A percentile compares a stretch with the other conserved stretches of the same genome.
Conservation (phyloP, 441 rosid genomes). For the Macaranga tanarius region DNA sequence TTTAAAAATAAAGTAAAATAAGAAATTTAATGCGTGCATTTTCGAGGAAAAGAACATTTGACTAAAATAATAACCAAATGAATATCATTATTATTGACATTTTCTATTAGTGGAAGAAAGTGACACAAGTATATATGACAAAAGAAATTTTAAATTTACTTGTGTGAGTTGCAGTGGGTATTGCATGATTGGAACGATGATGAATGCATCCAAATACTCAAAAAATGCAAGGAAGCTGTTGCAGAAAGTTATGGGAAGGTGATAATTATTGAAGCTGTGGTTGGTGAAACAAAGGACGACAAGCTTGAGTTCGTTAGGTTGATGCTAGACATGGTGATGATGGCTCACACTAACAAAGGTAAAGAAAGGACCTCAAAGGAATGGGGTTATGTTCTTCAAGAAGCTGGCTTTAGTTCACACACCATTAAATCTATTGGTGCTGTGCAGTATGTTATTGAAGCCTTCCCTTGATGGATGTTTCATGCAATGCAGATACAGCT, state of each 20-base stretch:
- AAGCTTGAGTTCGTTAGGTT: slow-evolving; percentile 43
- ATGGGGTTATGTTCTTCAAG: slow-evolving; percentile 51
- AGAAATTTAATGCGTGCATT: too few species aligned
- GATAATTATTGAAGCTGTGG: slow-evolving; percentile 53
- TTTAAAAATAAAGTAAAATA: too few species aligned
- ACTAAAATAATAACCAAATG: background rate
- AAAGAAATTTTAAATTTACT: background rate
- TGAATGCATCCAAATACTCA: slow-evolving; percentile 60
- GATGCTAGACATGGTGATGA: slow-evolving; percentile 66
- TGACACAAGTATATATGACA: too few species aligned
- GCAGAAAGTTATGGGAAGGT: slow-evolving; percentile 51
- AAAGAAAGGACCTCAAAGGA: slow-evolving; percentile 64
- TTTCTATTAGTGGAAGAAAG: too few species aligned
- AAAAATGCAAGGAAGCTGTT: slow-evolving; percentile 61
- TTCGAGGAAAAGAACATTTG: background rate
- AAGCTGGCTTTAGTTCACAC: slow-evolving; percentile 57
- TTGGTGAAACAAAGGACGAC: slow-evolving; percentile 37
- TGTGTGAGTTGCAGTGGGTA: slow-evolving; percentile 41
- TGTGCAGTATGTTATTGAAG: slow-evolving; percentile 49
- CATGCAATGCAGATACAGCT: too few species aligned
- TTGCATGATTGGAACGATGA: slow-evolving; percentile 75
- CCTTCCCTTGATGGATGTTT: slow-evolving; percentile 35
- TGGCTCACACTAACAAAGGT: slow-evolving; percentile 61
- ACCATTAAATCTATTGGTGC: slow-evolving; percentile 40
- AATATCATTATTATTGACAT: background rate